These are phyloP conservation scores for Cystofilobasidium ferigula DNA, from an alignment of 768 basidiomycete genomes.

Conservation along the genomic window DNA sequence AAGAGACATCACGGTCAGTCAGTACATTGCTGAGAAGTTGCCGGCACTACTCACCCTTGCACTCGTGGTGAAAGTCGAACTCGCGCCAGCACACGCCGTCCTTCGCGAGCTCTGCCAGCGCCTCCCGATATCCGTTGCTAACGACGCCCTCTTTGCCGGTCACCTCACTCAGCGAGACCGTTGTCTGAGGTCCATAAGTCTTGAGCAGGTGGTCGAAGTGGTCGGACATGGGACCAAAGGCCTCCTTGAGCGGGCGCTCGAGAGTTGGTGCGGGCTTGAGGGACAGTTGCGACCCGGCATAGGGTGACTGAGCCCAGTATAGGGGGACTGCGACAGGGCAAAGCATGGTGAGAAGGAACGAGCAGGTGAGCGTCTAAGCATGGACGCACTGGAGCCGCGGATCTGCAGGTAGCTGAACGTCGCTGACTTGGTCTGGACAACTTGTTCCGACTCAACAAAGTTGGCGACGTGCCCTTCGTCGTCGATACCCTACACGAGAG, in stretches of 20 bases:
- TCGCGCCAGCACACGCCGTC: constrained; percentile 37
- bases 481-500: constrained; percentile 56
- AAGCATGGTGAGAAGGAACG: constrained; percentile 4
- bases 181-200: constrained; percentile 65
- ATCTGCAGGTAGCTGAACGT: constrained; percentile 82
- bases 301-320: constrained; percentile 82
- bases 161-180: constrained; percentile 83
- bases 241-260: constrained; percentile 62
- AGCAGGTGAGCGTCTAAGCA: neutral
- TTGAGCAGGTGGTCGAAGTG: constrained; percentile 60
- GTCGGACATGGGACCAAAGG: constrained; percentile 55
- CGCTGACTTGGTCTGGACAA: constrained; percentile 62
- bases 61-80: constrained; percentile 90
- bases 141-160: constrained; percentile 75
- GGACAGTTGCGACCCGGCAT: constrained; percentile 64
- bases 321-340: constrained; percentile 69
- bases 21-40: neutral
- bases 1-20: constrained; percentile 17
- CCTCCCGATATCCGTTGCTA: constrained; percentile 64
- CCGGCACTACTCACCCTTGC: constrained; percentile 37
- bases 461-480: constrained; percentile 88
- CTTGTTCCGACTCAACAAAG: constrained; percentile 88
- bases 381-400: constrained; percentile 69
- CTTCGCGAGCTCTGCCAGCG: constrained; percentile 46
- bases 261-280: constrained; percentile 79